phyloP scores from a whole-genome alignment of 164 flowering plant genomes.

The Vitis rotundifolia region DNA sequence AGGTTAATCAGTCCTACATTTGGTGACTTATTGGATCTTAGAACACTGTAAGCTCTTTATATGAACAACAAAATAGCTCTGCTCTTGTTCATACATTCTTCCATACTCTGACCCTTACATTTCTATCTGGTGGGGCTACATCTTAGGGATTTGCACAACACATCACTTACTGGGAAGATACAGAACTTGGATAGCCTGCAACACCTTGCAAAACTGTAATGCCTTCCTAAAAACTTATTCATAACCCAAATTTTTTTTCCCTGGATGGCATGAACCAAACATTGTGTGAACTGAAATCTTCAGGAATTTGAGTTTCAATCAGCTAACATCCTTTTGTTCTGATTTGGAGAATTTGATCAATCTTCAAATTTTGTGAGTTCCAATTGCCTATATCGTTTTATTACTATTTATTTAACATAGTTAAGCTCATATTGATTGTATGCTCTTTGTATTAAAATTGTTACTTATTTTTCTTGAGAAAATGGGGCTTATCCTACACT shows the following conservation, averaged over 20 bases:
- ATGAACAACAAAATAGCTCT: not conserved
- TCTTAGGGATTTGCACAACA: constrained; percentile 80
- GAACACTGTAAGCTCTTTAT: constrained; percentile 48
- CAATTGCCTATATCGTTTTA: not conserved
- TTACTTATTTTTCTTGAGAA: too few species aligned
- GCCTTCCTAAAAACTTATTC: not conserved
- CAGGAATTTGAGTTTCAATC: constrained; percentile 91
- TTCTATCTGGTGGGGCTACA: constrained; percentile 5
- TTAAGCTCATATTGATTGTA: too few species aligned
- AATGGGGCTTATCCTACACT: too few species aligned
- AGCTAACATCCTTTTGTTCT: constrained; percentile 71
- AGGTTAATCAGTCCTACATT: constrained; percentile 72
- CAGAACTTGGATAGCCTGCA: constrained; percentile 77
- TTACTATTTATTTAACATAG: too few species aligned
- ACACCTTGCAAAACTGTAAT: constrained; percentile 72
- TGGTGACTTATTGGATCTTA: constrained; percentile 80
- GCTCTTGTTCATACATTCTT: not conserved
- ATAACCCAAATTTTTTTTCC: constrained; percentile 4
- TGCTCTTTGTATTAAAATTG: too few species aligned
- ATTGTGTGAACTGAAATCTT: constrained; percentile 17
- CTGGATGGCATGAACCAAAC: constrained; percentile 4
- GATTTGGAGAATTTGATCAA: constrained; percentile 52
- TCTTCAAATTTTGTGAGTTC: constrained; percentile 75
- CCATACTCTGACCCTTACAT: not conserved
- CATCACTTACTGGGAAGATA: constrained; percentile 74